A percentile compares a stretch with the other conserved stretches of the same genome.
Conservation (phyloP, 345 rosid genomes). For the Citrus maxima region DNA sequence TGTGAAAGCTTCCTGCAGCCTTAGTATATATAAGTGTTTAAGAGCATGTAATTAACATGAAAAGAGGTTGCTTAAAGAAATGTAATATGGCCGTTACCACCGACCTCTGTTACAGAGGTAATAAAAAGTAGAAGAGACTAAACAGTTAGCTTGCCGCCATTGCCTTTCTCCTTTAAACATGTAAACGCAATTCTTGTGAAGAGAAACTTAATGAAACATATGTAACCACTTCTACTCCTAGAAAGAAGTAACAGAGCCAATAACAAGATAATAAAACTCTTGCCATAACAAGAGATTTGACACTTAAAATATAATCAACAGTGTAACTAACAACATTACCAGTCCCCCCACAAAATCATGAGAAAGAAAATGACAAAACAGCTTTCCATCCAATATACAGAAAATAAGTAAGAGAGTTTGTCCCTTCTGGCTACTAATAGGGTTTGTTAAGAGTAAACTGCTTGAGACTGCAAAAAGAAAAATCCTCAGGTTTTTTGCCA, state of each 20-base stretch:
- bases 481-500: no score
- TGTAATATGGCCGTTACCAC: conserved; percentile 24
- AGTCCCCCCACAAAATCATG: no score
- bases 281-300: background rate
- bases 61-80: background rate
- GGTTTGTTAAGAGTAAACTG: background rate
- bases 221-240: background rate
- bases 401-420: background rate
- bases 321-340: background rate
- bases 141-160: conserved; percentile 14
- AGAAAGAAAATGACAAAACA: background rate
- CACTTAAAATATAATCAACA: background rate
- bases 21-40: background rate
- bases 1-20: background rate
- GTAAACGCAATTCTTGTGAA: conserved; percentile 32
- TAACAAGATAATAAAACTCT: background rate
- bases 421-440: background rate
- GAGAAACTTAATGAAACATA: background rate
- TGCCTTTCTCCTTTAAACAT: conserved; percentile 17
- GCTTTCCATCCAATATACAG: background rate
- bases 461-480: no score
- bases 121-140: background rate
- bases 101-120: conserved; percentile 10
- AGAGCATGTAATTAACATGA: conserved; percentile 2
- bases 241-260: background rate